Base-by-base conservation (phyloP, 2,329 filamentous ascomycete genomes). In the Pseudopyrenochaeta lycopersici region DNA sequence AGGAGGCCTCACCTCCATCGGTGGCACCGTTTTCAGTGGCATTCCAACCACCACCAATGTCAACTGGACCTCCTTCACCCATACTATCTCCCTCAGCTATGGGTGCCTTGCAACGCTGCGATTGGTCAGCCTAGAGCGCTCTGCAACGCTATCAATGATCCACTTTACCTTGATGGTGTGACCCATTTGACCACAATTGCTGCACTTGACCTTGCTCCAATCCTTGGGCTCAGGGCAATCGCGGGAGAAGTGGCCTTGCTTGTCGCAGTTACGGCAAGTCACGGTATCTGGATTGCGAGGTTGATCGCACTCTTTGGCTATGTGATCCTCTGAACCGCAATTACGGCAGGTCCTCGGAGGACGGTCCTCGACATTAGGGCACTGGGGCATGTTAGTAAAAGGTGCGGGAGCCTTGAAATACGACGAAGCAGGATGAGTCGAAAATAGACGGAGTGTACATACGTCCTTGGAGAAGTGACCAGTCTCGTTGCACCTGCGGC, bases 221-320 rank as follows among this genome's bases (percentile, higher is more conserved):
- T 84, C 83, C 51, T 81, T 81, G 14, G 83, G 86, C 70, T 86
- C 78, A 23, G 84, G 80, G 60, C 87, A 87, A 9, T 86, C 83
- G 18, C 78, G 79, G 47, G 80, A 76, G 46, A 83, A 81, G 58
- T 90, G 87, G 6, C 86, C 88, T 45, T 84, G 82, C 58, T 86
- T 74, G 18, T 88, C 86, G 67, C 88, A 90, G 75, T 90, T 90
- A 66, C 82, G 80, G 74, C 82, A 85, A 53, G 68, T 72, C 2
- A 72, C 57, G 75, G 81, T 71, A 29, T 62, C 67, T 10, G 67
- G 77, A 52, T 76, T 75, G 9, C 60, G 63, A 9, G 73, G 73
- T 56, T 76, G 67, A 36, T 71, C 65, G 29, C 73, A 76, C 36
- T 76, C 74, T 57, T 70, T 75, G 5, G 68, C 64, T 3, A 76